Conservation (phyloP, 2,329 filamentous ascomycete genomes). For the Neurospora crassa region DNA sequence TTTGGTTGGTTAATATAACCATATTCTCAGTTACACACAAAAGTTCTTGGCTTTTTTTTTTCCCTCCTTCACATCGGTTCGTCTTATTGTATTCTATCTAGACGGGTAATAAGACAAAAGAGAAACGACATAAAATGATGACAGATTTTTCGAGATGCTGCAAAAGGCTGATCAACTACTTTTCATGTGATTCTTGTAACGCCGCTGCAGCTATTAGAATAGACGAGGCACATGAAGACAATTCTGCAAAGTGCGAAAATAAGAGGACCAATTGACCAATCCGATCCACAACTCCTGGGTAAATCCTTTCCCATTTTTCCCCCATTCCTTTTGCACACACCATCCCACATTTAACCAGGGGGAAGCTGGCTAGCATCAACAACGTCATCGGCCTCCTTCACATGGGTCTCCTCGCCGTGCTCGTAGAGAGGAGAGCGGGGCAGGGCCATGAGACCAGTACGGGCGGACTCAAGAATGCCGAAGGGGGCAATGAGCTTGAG, state of each 20-base stretch:
- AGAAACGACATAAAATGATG: background rate
- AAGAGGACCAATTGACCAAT: constrained; percentile 4
- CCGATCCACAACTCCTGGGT: background rate
- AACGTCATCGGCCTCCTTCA: constrained; percentile 86
- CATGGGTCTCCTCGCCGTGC: constrained; percentile 57
- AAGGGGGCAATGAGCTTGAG: constrained; percentile 92
- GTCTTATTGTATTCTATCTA: background rate
- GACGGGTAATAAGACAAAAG: background rate
- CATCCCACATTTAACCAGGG: constrained; percentile 54
- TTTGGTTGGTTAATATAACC: background rate
- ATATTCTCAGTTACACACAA: background rate
- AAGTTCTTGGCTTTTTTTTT: background rate
- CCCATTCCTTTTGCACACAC: background rate
- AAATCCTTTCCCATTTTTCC: constrained; percentile 1
- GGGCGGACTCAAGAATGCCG: constrained; percentile 90
- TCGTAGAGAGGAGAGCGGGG: constrained; percentile 82
- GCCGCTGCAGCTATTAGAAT: background rate
- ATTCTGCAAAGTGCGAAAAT: constrained; percentile 1
- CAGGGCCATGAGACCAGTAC: constrained; percentile 93
- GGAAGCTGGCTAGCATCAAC: constrained; percentile 91
- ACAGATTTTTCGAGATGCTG: background rate
- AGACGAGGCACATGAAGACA: background rate
- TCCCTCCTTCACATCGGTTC: background rate
- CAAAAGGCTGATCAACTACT: constrained; percentile 3
- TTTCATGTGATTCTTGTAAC: background rate